phyloP scores from a whole-genome alignment of 2,329 filamentous ascomycete species.

The Talaromyces sp. region DNA sequence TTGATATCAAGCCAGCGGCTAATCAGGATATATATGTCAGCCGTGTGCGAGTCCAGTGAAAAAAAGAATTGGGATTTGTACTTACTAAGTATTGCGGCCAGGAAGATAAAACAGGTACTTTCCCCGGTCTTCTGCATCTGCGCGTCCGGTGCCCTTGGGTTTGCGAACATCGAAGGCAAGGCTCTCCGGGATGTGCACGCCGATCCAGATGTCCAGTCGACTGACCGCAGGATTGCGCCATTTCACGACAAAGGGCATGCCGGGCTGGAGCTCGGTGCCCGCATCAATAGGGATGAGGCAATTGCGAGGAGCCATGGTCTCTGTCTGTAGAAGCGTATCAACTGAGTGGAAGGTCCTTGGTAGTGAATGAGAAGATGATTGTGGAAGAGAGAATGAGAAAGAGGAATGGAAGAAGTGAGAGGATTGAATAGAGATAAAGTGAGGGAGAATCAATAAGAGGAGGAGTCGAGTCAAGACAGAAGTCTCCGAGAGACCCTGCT shows the following conservation, averaged over 20 bases:
- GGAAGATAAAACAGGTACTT: slow-evolving; percentile 18
- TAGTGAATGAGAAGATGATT: not conserved
- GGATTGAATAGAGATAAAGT: not conserved
- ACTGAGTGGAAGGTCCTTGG: not conserved
- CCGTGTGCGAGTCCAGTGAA: not conserved
- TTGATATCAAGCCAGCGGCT: slow-evolving; percentile 19
- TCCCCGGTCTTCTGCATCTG: not conserved
- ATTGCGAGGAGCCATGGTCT: not conserved
- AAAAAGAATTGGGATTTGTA: not conserved
- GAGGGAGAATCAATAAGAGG: not conserved
- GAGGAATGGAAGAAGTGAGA: not conserved
- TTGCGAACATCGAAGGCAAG: not conserved
- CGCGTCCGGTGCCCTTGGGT: not conserved
- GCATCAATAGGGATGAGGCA: not conserved
- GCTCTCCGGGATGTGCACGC: not conserved
- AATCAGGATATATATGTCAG: not conserved
- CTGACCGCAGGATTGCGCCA: slow-evolving; percentile 4
- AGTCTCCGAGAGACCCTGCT: too few relatives aligned
- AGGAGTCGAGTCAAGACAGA: too few relatives aligned
- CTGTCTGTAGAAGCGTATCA: not conserved
- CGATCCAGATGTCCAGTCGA: slow-evolving; percentile 9
- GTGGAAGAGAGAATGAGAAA: not conserved
- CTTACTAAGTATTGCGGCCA: slow-evolving; percentile 12
- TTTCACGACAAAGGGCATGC: slow-evolving; percentile 9
- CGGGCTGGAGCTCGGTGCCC: not conserved